Base-by-base conservation (phyloP, 2,329 filamentous ascomycete species). In the Trichoderma atroviride region DNA sequence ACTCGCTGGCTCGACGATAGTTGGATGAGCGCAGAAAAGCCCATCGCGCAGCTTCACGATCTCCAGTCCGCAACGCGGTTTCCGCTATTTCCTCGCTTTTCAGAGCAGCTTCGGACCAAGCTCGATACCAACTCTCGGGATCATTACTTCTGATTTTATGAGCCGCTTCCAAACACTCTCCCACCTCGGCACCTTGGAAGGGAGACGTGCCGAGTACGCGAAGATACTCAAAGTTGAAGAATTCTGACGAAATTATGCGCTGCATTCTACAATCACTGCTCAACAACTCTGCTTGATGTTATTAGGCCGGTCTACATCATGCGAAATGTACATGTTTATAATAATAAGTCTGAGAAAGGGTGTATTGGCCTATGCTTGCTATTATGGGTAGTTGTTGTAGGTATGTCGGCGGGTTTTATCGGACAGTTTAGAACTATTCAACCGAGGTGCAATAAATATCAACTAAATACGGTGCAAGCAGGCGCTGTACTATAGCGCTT, bases 151-250 rank as follows among this genome's bases (percentile, higher is more conserved):
- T 35, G 9, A 55, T 64, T 9, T 47, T 37, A 7, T 37, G 13
- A 11, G 50, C 31, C 14, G 61, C 61, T 37, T 52, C 50, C n/a
- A 64, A 22, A 24, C 47, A 53, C 24, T 64, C 61, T 14, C 40
- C 61, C 16, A 52, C 19, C 47, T 64, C 61, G 33, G 43, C 27
- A 24, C 43, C 61, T 35, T 52, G 40, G 6, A 52, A 64, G 10
- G 47, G 43, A 9, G 61, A 31, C 9, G 61, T 64, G 11, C 43
- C 43, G 35, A 64, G 61, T 22, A 64, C 50, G 10, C 61, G 61
- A 10, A 64, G 43, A 29, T 35, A 52, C 31, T 64, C 61, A 55
- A 64, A 64, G 10, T 64, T 55, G 47, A 53, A 64, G 47, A 64
- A 64, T 57, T 57, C 55, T 35, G 55, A 57, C n/a, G 55, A 57